A percentile compares a stretch with the other conserved stretches of the same genome.
Conservation (phyloP, 495 filamentous ascomycete species). For the Daldinia concentrica region DNA sequence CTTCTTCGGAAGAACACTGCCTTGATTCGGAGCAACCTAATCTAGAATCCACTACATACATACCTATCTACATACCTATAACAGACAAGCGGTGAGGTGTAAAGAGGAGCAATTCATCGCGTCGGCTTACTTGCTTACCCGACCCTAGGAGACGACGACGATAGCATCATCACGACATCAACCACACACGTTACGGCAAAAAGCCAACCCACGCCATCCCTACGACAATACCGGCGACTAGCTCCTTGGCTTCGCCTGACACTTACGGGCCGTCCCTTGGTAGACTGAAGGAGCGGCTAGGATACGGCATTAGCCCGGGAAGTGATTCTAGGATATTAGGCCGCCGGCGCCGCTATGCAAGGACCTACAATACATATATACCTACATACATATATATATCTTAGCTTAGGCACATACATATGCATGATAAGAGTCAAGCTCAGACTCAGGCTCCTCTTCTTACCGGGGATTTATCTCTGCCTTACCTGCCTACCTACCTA, state of each 20-base stretch:
- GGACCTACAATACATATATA: not conserved
- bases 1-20: slow-evolving; percentile 50
- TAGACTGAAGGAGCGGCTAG: not conserved
- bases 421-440: not conserved
- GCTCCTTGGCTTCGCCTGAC: not conserved
- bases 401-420: not conserved
- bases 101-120: not conserved
- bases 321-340: not conserved
- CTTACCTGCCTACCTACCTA: not conserved
- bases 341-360: not conserved
- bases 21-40: not conserved
- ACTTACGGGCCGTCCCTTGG: not conserved
- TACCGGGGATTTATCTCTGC: not conserved
- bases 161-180: not conserved
- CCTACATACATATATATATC: too few relatives aligned
- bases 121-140: not conserved
- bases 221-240: not conserved
- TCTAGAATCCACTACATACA: not conserved
- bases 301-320: not conserved
- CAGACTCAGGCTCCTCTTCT: not conserved
- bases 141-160: not conserved
- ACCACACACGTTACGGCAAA: not conserved
- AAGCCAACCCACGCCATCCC: not conserved
- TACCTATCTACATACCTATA: not conserved
- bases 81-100: not conserved